A percentile compares a stretch with the other conserved stretches of the same genome.
Conservation (phyloP, 495 filamentous ascomycete genomes). For the Penicillium daleae region DNA sequence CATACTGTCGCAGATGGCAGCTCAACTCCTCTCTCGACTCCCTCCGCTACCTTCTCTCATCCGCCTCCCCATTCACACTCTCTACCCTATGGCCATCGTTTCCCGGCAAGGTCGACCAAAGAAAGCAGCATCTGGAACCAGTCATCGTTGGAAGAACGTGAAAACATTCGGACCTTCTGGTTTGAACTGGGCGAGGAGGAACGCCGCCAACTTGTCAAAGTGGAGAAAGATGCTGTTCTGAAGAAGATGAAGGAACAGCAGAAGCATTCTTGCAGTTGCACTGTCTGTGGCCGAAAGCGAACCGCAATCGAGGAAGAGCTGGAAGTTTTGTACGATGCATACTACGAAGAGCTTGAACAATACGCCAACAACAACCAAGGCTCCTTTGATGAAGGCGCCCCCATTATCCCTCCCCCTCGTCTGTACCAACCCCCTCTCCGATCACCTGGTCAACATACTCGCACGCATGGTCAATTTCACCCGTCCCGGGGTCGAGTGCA, state of each 20-base stretch:
- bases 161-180: constrained; percentile 98
- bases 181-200: constrained; percentile 94
- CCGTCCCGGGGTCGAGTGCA: constrained; percentile 57
- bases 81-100: constrained; percentile 30
- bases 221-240: constrained; percentile 97
- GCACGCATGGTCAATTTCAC: constrained; percentile 53
- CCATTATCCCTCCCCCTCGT: constrained; percentile 69
- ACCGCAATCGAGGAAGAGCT: constrained; percentile 98
- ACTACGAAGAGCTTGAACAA: constrained; percentile 97
- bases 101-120: constrained; percentile 49
- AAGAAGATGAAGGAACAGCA: constrained; percentile 99
- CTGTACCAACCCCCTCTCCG: constrained; percentile 52
- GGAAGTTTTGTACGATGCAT: constrained; percentile 98
- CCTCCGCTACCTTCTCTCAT: constrained; percentile 46
- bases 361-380: constrained; percentile 90
- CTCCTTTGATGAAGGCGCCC: constrained; percentile 55
- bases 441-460: constrained; percentile 48
- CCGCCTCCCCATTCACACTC: constrained; percentile 44
- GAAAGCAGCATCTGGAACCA: constrained; percentile 95
- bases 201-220: constrained; percentile 89
- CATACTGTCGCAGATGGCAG: constrained; percentile 43
- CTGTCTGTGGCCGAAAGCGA: constrained; percentile 93
- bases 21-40: constrained; percentile 47
- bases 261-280: constrained; percentile 98
- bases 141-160: constrained; percentile 86